Percentiles rank a stretch among this genome's conserved stretches.
phyloP scores from a whole-genome alignment of 495 filamentous ascomycete species.

The Aspergillus egyptiacus region DNA sequence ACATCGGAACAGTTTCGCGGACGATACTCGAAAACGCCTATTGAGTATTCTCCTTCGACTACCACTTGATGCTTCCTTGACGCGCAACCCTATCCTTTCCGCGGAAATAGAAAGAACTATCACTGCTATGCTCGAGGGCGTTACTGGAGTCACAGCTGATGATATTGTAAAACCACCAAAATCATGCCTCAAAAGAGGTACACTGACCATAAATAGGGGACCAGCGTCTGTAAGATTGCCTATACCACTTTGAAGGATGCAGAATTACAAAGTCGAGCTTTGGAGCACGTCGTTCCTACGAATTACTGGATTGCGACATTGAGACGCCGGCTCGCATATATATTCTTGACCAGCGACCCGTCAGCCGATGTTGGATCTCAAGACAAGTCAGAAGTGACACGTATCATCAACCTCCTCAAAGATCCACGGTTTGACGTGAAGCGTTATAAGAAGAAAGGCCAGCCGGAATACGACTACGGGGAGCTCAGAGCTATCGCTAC shows the following conservation, averaged over 20 bases:
- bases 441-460: conserved; percentile 20
- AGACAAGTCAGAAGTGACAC: conserved; percentile 44
- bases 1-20: conserved; percentile 23
- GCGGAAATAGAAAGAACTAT: conserved; percentile 44
- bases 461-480: conserved; percentile 57
- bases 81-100: conserved; percentile 33
- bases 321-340: conserved; percentile 64
- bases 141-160: conserved; percentile 25
- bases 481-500: conserved; percentile 55
- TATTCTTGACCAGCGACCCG: conserved; percentile 56
- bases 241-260: conserved; percentile 44
- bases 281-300: conserved; percentile 52
- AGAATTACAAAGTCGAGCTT: conserved; percentile 51
- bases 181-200: neutral
- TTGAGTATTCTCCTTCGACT: conserved; percentile 52
- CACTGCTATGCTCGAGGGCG: conserved; percentile 32
- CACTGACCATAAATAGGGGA: conserved; percentile 38
- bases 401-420: conserved; percentile 48
- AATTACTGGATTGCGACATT: conserved; percentile 53
- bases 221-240: conserved; percentile 48
- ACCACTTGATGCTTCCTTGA: conserved; percentile 49
- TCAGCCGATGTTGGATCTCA: conserved; percentile 39
- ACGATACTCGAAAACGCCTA: conserved; percentile 28
- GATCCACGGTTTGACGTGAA: conserved; percentile 45
- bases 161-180: conserved; percentile 22